Percentiles rank a stretch among this genome's conserved stretches.
Conservation (phyloP, 768 basidiomycete genomes). For the Podaxis sp. region DNA sequence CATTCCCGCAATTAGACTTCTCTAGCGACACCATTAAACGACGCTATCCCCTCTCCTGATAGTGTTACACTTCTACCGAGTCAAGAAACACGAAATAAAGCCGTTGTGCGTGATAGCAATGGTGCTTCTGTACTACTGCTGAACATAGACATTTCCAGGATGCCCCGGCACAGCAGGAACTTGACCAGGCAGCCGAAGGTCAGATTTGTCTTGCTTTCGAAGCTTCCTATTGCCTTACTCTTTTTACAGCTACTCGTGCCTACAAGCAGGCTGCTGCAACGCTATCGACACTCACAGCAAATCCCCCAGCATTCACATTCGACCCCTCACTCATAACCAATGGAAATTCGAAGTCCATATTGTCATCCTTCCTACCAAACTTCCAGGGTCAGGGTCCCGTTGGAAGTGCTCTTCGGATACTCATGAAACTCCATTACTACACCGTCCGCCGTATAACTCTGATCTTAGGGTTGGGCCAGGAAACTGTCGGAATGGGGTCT, state of each 20-base stretch:
- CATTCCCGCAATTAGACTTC: background rate
- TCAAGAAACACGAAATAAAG: constrained; percentile 3
- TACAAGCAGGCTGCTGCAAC: constrained; percentile 76
- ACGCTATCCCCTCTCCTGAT: background rate
- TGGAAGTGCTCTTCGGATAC: constrained; percentile 67
- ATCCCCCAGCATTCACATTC: constrained; percentile 54
- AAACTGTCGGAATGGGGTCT: constrained; percentile 37
- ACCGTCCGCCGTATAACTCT: constrained; percentile 39
- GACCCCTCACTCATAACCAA: constrained; percentile 49
- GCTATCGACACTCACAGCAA: constrained; percentile 61
- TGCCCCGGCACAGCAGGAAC: constrained; percentile 29
- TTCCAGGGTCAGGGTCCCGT: constrained; percentile 78
- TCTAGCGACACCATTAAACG: background rate
- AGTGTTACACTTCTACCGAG: background rate
- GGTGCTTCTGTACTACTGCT: background rate
- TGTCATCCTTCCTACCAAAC: constrained; percentile 68
- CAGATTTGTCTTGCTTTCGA: constrained; percentile 9
- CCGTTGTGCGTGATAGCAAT: background rate
- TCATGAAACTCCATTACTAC: constrained; percentile 63
- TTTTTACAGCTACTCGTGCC: constrained; percentile 58
- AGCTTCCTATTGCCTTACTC: constrained; percentile 7
- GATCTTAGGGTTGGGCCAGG: constrained; percentile 39
- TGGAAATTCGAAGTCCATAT: constrained; percentile 47
- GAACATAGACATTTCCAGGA: background rate
- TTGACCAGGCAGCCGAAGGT: constrained; percentile 57